These are phyloP conservation scores for Vigna angularis DNA, from an alignment of 306 rosid genomes.

Conservation along the genomic window DNA sequence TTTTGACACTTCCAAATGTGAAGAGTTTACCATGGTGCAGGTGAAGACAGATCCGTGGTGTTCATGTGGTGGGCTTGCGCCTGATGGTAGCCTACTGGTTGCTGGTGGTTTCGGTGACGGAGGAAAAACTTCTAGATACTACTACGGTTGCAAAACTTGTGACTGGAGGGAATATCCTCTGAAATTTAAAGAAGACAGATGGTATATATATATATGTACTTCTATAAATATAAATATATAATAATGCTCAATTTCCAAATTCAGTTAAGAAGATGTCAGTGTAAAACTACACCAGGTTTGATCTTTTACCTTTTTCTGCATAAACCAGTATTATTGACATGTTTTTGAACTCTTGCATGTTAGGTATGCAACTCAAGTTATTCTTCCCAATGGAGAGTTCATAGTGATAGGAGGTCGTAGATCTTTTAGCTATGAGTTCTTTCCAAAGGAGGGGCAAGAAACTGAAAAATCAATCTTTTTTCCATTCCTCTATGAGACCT, in stretches of 20 bases:
- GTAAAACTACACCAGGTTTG: no score
- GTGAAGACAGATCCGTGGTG: slow-evolving; percentile 82
- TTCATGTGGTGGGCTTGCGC: slow-evolving; percentile 82
- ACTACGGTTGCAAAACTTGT: slow-evolving; percentile 56
- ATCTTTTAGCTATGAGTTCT: slow-evolving; percentile 67
- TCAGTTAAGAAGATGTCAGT: no score
- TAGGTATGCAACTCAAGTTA: slow-evolving; percentile 77
- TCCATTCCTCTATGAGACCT: slow-evolving; percentile 71
- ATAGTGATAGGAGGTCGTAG: slow-evolving; percentile 78
- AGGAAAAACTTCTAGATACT: slow-evolving; percentile 54
- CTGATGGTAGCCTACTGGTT: slow-evolving; percentile 66
- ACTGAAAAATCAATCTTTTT: slow-evolving; percentile 24
- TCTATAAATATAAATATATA: no score
- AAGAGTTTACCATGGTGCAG: slow-evolving; percentile 44
- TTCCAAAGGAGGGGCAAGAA: slow-evolving; percentile 58
- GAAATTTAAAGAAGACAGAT: slow-evolving; percentile 60
- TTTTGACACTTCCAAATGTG: background rate
- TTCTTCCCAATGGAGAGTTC: slow-evolving; percentile 61
- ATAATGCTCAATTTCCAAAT: no score
- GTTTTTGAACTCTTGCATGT: background rate
- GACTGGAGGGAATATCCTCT: slow-evolving; percentile 56
- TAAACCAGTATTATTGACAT: background rate
- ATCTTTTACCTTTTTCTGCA: background rate
- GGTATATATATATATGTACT: slow-evolving; percentile 47
- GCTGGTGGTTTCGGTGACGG: slow-evolving; percentile 79